A percentile compares a stretch with the other conserved stretches of the same genome.
Evolutionary conservation across 1,284 basidiomycete genomes (phyloP).

Genomic region (Moesziomyces parantarcticus): DNA sequence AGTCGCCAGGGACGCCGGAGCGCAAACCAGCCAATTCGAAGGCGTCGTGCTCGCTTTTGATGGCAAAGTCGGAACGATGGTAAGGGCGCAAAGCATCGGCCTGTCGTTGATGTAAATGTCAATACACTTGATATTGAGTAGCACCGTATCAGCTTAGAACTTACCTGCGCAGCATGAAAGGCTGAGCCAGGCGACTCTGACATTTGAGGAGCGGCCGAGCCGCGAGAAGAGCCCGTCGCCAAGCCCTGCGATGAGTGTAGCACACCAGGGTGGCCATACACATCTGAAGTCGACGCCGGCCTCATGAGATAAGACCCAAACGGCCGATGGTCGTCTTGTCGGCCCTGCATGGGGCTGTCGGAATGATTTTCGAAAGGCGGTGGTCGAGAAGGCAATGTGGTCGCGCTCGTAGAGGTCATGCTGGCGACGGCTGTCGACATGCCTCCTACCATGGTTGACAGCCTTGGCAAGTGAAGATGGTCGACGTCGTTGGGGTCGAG

Average conservation of each 20-base stretch:
- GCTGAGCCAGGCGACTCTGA: neutral
- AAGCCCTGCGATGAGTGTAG: conserved; percentile 13
- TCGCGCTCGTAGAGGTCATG: conserved; percentile 8
- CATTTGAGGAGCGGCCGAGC: neutral
- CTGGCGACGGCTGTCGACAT: conserved; percentile 2
- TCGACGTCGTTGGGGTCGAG: conserved; percentile 2
- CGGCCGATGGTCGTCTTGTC: conserved; percentile 3
- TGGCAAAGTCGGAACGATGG: conserved; percentile 1
- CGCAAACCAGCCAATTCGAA: neutral
- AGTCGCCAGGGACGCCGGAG: neutral
- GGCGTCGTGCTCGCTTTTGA: conserved; percentile 13
- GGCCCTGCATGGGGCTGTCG: conserved; percentile 5
- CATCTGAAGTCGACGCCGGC: neutral
- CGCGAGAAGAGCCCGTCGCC: conserved; percentile 1
- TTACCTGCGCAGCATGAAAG: conserved; percentile 3
- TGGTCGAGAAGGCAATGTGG: conserved; percentile 15
- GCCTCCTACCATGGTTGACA: neutral
- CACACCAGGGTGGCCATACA: conserved; percentile 5
- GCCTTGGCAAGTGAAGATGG: conserved; percentile 12
- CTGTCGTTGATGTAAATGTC: neutral
- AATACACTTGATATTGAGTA: neutral
- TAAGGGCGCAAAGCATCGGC: conserved; percentile 5
- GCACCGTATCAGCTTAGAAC: neutral
- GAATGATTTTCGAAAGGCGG: conserved; percentile 19
- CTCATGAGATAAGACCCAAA: conserved; percentile 5